Conservation (phyloP, 78 protist genomes). For the slime mould (Dictyostelium discoideum) region DNA sequence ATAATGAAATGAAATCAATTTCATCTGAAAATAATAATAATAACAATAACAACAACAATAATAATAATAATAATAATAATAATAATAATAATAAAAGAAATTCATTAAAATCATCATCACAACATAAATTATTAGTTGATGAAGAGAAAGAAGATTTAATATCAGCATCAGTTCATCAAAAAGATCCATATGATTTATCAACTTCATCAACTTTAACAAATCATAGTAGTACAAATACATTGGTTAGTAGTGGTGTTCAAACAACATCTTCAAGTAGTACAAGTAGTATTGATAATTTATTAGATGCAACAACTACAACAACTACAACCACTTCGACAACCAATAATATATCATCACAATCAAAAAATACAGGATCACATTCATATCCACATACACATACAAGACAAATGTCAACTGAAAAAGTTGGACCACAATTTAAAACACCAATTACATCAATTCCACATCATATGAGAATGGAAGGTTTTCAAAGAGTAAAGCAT, state of each 20-base stretch:
- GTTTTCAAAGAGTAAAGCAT: conserved; percentile 73
- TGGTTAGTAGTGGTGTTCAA: neutral
- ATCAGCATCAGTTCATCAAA: conserved; percentile 12
- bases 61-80: neutral
- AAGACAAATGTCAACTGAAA: conserved; percentile 68
- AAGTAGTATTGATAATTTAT: neutral
- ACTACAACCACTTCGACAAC: neutral
- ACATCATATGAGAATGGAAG: conserved; percentile 75
- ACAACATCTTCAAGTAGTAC: neutral
- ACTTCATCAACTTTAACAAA: neutral
- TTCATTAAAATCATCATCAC: neutral
- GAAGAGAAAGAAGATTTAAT: conserved; percentile 32
- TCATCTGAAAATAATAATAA: neutral
- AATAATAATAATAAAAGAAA: neutral
- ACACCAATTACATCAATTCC: conserved; percentile 68
- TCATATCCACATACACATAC: conserved; percentile 42
- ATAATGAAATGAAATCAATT: conserved; percentile 31
- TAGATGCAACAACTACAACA: neutral
- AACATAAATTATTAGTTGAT: neutral
- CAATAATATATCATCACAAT: neutral
- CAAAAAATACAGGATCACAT: neutral
- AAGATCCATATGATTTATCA: conserved; percentile 17
- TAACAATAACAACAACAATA: neutral
- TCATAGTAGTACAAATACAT: neutral
- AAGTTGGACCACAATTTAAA: conserved; percentile 75